Conservation (phyloP, 768 basidiomycete species). For the Tubosaeta sp. region DNA sequence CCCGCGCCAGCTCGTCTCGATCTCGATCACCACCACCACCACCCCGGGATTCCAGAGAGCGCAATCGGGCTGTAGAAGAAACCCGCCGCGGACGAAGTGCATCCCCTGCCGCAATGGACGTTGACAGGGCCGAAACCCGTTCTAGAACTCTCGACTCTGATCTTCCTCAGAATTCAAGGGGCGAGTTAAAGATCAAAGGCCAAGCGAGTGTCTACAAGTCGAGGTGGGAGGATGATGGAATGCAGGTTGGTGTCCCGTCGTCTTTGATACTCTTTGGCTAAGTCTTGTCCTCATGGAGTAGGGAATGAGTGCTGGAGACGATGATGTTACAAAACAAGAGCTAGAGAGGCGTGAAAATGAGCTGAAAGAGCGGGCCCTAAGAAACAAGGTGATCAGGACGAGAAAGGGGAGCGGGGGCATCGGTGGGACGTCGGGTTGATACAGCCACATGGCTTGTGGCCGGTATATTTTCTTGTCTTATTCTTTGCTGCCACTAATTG, state of each 20-base stretch:
- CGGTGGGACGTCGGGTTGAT: constrained; percentile 19
- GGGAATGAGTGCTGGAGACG: constrained; percentile 9
- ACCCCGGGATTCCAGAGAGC: constrained; percentile 30
- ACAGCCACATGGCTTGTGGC: constrained; percentile 3
- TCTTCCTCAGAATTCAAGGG: constrained; percentile 30
- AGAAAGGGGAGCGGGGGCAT: constrained; percentile 46
- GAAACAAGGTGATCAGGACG: constrained; percentile 78
- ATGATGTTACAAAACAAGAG: constrained; percentile 34
- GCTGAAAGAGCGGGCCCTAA: constrained; percentile 73
- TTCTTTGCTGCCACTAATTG: constrained; percentile 22
- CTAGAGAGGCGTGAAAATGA: constrained; percentile 72
- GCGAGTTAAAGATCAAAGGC: constrained; percentile 74
- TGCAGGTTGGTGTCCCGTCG: constrained; percentile 16
- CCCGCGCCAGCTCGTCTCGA: constrained; percentile 31
- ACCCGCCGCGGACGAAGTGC: constrained; percentile 26
- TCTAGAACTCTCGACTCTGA: constrained; percentile 26
- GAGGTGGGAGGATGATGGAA: constrained; percentile 48
- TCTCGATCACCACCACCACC: constrained; percentile 33
- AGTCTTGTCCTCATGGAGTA: constrained; percentile 18
- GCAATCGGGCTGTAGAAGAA: constrained; percentile 13
- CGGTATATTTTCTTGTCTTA: constrained; percentile 20
- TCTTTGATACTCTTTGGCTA: constrained; percentile 1
- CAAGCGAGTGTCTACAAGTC: constrained; percentile 55
- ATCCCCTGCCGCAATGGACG: constrained; percentile 22
- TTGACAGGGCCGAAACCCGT: constrained; percentile 21